A percentile compares a stretch with the other conserved stretches of the same genome.
These are phyloP conservation scores for Albizia julibrissin DNA, from an alignment of 306 rosid species.

Conservation along the genomic window DNA sequence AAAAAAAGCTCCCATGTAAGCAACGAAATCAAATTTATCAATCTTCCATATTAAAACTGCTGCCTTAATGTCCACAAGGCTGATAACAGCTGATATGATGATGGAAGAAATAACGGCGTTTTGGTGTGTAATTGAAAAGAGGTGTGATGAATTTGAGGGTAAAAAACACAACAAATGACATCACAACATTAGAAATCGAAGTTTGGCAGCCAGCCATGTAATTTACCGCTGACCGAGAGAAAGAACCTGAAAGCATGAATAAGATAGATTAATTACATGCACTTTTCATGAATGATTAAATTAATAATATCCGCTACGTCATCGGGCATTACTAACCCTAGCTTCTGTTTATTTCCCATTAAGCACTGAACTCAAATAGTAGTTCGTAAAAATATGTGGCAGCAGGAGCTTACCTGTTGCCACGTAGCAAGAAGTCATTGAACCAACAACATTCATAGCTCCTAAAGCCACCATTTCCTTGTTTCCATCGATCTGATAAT, in stretches of 20 bases:
- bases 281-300: too few relatives aligned
- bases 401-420: slow-evolving; percentile 83
- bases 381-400: slow-evolving; percentile 1
- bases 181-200: slow-evolving; percentile 86
- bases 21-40: slow-evolving; percentile 87
- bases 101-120: slow-evolving; percentile 85
- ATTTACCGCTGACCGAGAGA: slow-evolving; percentile 94
- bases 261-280: slow-evolving; percentile 13
- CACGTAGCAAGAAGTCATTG: slow-evolving; percentile 98
- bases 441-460: slow-evolving; percentile 87
- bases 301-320: too few relatives aligned
- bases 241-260: slow-evolving; percentile 61
- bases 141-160: slow-evolving; percentile 87
- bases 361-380: not conserved
- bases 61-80: slow-evolving; percentile 77
- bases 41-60: slow-evolving; percentile 88
- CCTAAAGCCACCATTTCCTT: slow-evolving; percentile 97
- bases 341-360: not conserved
- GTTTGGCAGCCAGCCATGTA: slow-evolving; percentile 93
- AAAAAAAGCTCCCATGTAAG: slow-evolving; percentile 96
- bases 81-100: slow-evolving; percentile 91
- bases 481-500: slow-evolving; percentile 94
- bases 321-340: not conserved
- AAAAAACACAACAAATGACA: slow-evolving; percentile 80
- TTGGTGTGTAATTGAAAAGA: slow-evolving; percentile 92